These are phyloP conservation scores for Glutinoglossum americanum DNA, from an alignment of 495 filamentous ascomycete genomes.

Conservation along the genomic window DNA sequence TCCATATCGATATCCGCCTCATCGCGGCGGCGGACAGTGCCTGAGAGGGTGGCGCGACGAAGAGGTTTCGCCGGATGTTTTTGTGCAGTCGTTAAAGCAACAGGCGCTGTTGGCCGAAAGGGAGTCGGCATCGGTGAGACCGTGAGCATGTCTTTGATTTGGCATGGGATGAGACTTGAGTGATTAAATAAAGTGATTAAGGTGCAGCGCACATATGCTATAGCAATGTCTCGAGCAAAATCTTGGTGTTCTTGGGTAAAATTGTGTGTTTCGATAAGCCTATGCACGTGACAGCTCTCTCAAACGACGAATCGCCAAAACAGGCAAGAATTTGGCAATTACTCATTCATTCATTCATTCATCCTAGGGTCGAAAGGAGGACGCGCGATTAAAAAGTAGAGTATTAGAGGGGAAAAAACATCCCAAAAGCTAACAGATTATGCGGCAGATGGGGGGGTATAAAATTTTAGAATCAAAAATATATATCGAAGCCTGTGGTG, in stretches of 20 bases:
- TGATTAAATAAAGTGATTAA: not conserved
- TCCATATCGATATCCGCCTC: constrained; percentile 20
- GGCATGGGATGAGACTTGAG: not conserved
- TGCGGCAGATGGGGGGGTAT: no score
- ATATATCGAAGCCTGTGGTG: not conserved
- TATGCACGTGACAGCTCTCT: not conserved
- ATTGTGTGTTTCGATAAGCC: not conserved
- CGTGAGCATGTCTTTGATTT: not conserved
- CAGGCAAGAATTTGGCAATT: no score
- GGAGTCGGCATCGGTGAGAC: not conserved
- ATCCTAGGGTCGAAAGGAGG: no score
- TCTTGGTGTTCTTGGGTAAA: not conserved
- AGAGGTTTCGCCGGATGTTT: not conserved
- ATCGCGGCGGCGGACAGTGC: constrained; percentile 12
- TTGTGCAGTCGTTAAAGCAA: not conserved
- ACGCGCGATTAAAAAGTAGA: not conserved
- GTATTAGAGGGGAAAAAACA: no score
- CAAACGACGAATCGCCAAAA: no score
- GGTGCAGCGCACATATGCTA: not conserved
- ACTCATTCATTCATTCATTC: no score
- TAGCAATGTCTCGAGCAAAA: not conserved
- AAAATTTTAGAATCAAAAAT: not conserved
- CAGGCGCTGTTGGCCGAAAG: not conserved
- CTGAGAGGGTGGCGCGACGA: not conserved
- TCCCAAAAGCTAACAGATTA: no score